Conservation (phyloP, 2,329 filamentous ascomycete genomes). For the Ilyonectria destructans region DNA sequence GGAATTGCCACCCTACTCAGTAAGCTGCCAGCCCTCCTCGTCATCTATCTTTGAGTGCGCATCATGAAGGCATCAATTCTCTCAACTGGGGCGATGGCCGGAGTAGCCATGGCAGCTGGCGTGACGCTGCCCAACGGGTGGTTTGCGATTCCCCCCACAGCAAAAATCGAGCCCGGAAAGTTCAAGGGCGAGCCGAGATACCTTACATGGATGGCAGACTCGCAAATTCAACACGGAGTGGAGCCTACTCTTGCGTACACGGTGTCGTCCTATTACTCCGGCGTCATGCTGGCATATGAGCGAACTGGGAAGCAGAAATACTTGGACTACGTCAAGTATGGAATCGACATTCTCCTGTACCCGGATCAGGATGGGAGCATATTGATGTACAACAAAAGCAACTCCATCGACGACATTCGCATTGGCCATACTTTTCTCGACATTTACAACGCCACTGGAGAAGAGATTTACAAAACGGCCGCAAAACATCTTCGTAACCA, state of each 20-base stretch:
- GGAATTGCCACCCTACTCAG: background rate
- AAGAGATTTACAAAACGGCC: constrained; percentile 38
- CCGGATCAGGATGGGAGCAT: constrained; percentile 43
- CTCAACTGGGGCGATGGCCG: background rate
- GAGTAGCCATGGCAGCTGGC: constrained; percentile 18
- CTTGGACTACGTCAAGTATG: constrained; percentile 46
- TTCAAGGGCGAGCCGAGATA: constrained; percentile 41
- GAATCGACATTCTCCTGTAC: constrained; percentile 43
- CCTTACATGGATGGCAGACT: constrained; percentile 50
- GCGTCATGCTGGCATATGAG: constrained; percentile 38
- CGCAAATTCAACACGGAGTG: constrained; percentile 48
- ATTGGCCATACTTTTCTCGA: constrained; percentile 39
- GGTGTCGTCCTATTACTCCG: constrained; percentile 39
- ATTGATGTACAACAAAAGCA: constrained; percentile 38
- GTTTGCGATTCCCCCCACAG: constrained; percentile 33
- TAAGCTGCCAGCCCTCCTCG: background rate
- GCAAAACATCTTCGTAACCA: constrained; percentile 33
- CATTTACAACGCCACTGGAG: constrained; percentile 35
- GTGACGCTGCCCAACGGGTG: constrained; percentile 33
- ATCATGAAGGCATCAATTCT: constrained; percentile 24
- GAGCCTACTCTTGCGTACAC: constrained; percentile 48
- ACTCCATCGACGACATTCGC: constrained; percentile 40
- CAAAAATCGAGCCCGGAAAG: constrained; percentile 28
- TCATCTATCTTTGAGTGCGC: background rate
- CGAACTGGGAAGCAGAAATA: constrained; percentile 44